A percentile compares a stretch with the other conserved stretches of the same genome.
phyloP scores from a whole-genome alignment of 441 rosid genomes.

The Kokia cookei region DNA sequence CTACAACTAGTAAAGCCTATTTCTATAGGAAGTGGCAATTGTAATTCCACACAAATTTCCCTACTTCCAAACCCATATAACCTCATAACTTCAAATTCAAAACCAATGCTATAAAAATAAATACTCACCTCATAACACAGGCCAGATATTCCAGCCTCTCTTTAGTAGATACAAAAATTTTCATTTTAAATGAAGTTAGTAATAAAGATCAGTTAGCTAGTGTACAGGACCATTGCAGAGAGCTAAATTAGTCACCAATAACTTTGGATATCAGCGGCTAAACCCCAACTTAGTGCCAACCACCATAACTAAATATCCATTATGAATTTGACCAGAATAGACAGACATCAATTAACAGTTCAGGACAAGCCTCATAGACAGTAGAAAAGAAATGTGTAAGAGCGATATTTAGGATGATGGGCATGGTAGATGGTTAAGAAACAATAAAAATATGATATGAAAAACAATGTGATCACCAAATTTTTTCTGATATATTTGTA shows the following conservation, averaged over 20 bases:
- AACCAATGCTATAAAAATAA: neutral
- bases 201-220: neutral
- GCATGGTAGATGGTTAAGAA: neutral
- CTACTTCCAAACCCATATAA: neutral
- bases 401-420: neutral
- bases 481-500: constrained; percentile 3
- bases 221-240: neutral
- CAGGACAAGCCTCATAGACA: neutral
- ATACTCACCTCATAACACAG: neutral
- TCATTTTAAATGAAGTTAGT: neutral
- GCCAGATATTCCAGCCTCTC: neutral
- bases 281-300: neutral
- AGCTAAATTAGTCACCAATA: neutral
- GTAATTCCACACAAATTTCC: neutral
- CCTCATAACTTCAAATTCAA: neutral
- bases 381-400: neutral
- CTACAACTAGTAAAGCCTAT: neutral
- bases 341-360: neutral
- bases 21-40: neutral
- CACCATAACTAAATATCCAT: neutral
- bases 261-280: neutral
- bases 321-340: neutral
- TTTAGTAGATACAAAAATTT: neutral
- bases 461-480: constrained; percentile 1
- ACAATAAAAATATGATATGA: constrained; percentile 4